These are phyloP conservation scores for Nigrograna mackinnonii DNA, from an alignment of 2,329 filamentous ascomycete genomes.

Conservation along the genomic window DNA sequence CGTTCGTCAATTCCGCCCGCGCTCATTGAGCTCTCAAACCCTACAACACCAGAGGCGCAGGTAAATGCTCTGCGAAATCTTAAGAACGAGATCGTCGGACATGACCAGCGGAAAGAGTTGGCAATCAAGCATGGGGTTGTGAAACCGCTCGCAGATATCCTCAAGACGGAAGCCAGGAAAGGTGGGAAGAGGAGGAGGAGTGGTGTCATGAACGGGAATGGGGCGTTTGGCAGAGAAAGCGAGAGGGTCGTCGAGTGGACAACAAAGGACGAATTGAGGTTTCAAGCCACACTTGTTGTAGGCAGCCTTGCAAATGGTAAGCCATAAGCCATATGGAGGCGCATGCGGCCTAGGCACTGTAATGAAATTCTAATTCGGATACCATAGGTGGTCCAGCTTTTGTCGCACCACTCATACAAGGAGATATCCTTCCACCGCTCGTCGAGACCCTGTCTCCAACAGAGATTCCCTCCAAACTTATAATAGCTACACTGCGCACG, in stretches of 20 bases:
- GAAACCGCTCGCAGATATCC: constrained; percentile 60
- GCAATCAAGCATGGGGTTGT: constrained; percentile 74
- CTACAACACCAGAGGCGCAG: constrained; percentile 43
- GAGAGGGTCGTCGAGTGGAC: constrained; percentile 47
- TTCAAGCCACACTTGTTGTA: constrained; percentile 84
- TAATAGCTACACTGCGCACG: constrained; percentile 73
- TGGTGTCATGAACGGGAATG: constrained; percentile 45
- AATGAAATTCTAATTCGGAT: neutral
- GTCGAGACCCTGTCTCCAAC: constrained; percentile 70
- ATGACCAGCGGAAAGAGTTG: constrained; percentile 81
- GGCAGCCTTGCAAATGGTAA: constrained; percentile 83
- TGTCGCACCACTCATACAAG: constrained; percentile 72
- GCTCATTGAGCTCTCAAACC: constrained; percentile 42
- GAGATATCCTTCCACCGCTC: constrained; percentile 69
- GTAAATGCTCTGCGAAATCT: constrained; percentile 67
- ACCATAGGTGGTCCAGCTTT: constrained; percentile 77
- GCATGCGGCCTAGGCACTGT: too few relatives aligned
- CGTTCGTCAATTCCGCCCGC: constrained; percentile 38
- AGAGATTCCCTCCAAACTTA: constrained; percentile 66
- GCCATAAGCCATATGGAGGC: too few relatives aligned
- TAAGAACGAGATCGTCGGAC: constrained; percentile 89
- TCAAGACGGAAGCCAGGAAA: constrained; percentile 50
- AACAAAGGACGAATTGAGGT: constrained; percentile 68
- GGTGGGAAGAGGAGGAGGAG: constrained; percentile 51
- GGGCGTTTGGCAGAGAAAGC: constrained; percentile 12